phyloP scores from a whole-genome alignment of 164 flowering plant species.

The Chimonanthus praecox region DNA sequence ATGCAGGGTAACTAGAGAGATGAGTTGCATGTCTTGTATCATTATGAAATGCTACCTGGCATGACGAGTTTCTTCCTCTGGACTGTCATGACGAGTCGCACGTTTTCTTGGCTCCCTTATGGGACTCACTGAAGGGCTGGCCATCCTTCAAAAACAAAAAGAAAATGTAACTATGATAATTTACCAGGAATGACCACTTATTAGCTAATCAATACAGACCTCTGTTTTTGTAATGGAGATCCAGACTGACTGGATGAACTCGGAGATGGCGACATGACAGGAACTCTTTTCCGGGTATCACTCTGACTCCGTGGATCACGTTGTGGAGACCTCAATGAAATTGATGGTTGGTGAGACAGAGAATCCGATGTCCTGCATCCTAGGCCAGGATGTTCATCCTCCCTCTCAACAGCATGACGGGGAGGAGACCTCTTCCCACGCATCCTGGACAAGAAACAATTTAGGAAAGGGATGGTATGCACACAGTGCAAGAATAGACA shows the following conservation, averaged over 20 bases:
- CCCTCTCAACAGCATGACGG: constrained; percentile 23
- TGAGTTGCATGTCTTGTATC: not conserved
- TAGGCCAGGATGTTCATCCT: constrained; percentile 16
- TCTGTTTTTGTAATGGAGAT: constrained; percentile 31
- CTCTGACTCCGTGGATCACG: constrained; percentile 25
- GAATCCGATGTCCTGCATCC: constrained; percentile 22
- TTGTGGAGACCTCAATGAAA: constrained; percentile 53
- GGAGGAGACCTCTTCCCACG: constrained; percentile 32
- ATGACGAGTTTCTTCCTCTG: constrained; percentile 20
- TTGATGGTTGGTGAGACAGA: constrained; percentile 22
- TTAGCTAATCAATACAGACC: constrained; percentile 25
- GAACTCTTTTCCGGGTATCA: constrained; percentile 16
- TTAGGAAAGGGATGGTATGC: not conserved
- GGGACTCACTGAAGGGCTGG: constrained; percentile 33
- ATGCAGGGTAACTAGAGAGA: not conserved
- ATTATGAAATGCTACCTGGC: constrained; percentile 26
- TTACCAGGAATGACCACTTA: not conserved
- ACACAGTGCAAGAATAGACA: not conserved
- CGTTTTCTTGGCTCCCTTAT: constrained; percentile 21
- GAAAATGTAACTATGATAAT: not conserved
- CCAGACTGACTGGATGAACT: constrained; percentile 32
- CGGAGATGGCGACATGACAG: constrained; percentile 27
- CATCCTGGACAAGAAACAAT: constrained; percentile 20
- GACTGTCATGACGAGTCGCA: constrained; percentile 22
- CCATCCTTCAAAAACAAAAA: constrained; percentile 10